Conservation (phyloP, 1,139 yeast species). For the Sugiyamaella pinicola region DNA sequence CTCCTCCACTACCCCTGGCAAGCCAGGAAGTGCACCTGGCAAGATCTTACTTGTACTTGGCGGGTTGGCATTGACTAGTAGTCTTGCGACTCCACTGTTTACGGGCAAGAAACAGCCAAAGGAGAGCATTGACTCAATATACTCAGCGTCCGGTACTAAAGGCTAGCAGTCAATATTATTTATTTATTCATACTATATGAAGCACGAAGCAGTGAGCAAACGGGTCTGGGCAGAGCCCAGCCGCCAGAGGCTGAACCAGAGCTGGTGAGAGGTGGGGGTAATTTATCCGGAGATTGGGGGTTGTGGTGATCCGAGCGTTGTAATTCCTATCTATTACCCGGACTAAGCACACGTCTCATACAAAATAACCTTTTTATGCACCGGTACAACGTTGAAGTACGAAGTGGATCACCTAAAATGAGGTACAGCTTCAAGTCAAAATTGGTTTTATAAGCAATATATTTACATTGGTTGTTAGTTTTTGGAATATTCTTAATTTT, state of each 20-base stretch:
- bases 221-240: constrained; percentile 1
- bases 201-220: neutral
- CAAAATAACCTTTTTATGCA: too few species aligned
- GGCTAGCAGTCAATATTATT: neutral
- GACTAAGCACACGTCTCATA: too few species aligned
- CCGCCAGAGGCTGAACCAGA: neutral
- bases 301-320: neutral
- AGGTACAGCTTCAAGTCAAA: too few species aligned
- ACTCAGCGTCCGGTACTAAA: neutral
- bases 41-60: constrained; percentile 13
- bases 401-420: too few species aligned
- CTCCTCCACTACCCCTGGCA: neutral
- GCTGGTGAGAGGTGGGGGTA: too few species aligned
- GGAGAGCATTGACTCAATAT: constrained; percentile 16
- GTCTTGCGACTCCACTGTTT: constrained; percentile 10
- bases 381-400: neutral
- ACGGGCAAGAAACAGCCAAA: constrained; percentile 16
- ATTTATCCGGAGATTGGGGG: neutral
- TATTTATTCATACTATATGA: neutral
- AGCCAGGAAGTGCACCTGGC: neutral
- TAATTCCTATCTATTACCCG: neutral
- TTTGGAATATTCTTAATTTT: too few species aligned
- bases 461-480: too few species aligned
- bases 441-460: too few species aligned
- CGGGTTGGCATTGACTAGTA: constrained; percentile 16